Base-by-base conservation (phyloP, 768 basidiomycete species). In the Gyrodon lividus region DNA sequence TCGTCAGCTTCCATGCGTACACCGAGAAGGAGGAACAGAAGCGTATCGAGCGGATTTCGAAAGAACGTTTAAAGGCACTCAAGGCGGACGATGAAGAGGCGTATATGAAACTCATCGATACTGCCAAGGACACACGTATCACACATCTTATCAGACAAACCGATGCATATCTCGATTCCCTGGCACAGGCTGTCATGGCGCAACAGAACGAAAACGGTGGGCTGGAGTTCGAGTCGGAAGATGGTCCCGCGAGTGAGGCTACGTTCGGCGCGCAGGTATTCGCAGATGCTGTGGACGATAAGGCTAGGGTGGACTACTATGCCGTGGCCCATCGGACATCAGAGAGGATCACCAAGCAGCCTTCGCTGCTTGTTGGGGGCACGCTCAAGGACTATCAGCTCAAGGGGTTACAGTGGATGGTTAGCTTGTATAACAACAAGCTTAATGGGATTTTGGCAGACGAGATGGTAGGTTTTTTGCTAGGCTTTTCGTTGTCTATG, bases 11-110 rank as follows among this genome's bases (percentile, higher is more conserved):
- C 77, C 97, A 99, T 67, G 76, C 75, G 14, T 83, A 86, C 57
- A 93, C 94, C 2, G 97, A 99, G 75, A 95, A 92, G 76, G 96
- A 98, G 71, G 97, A 99, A 69, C 92, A 95, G 80, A 93, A 94
- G 69, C 83, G 96, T 23, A 89, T 99, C 58, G 97, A 98, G 72
- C 78, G 93, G 50, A 84, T 99, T 40, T 86, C 89, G 41, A 98
- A 98, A 75, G 97, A 98, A 70, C 93, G 95, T 90, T 75, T 99
- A 57, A 93, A 91, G 74, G 97, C 96, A 7, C 84, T 98, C 59
- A 94, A 96, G 73, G 89, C 89, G 24, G 95, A 98, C 65, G 96
- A 99, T 74, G 97, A 99, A 75, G 97, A 98, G 72, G 95, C 92
- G n/a, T 99, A 99, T 71, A 87, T 98, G 83, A 94, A 94, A 67